Percentiles rank a stretch among this genome's conserved stretches.
phyloP scores from a whole-genome alignment of 768 basidiomycete species.

The Tubosaeta brunneosetosa region DNA sequence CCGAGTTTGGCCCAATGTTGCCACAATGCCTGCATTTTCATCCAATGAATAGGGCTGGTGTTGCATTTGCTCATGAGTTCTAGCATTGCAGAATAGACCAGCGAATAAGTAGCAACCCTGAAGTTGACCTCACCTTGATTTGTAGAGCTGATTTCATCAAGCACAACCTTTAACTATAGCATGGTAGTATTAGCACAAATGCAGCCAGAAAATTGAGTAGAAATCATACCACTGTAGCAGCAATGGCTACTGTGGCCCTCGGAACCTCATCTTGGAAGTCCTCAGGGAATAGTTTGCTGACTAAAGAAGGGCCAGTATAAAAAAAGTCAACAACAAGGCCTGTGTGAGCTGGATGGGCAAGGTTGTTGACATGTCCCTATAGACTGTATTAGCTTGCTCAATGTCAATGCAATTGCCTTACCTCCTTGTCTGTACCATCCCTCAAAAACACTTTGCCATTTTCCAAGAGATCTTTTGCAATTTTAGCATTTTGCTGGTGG shows the following conservation, averaged over 20 bases:
- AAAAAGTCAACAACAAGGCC: constrained; percentile 8
- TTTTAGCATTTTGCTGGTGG: not conserved
- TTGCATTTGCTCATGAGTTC: not conserved
- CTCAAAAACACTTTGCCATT: not conserved
- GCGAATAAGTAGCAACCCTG: not conserved
- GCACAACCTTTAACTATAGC: not conserved
- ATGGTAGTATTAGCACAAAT: not conserved
- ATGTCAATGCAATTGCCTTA: not conserved
- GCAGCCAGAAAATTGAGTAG: not conserved
- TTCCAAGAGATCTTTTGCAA: not conserved
- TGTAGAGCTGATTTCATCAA: not conserved
- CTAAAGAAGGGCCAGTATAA: not conserved
- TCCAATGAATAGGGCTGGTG: not conserved
- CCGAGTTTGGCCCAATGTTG: not conserved
- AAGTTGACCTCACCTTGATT: not conserved
- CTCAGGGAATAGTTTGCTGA: constrained; percentile 1
- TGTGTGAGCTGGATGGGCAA: not conserved
- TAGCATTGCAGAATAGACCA: not conserved
- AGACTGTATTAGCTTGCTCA: not conserved
- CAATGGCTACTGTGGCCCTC: not conserved
- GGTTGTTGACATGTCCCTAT: constrained; percentile 7
- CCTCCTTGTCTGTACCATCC: not conserved
- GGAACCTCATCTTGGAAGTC: not conserved
- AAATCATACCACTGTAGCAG: not conserved
- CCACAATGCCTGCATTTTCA: not conserved